A percentile compares a stretch with the other conserved stretches of the same genome.
Evolutionary conservation across 2,329 filamentous ascomycete species (phyloP).

Genomic region (Drechslerella coelobrocha): DNA sequence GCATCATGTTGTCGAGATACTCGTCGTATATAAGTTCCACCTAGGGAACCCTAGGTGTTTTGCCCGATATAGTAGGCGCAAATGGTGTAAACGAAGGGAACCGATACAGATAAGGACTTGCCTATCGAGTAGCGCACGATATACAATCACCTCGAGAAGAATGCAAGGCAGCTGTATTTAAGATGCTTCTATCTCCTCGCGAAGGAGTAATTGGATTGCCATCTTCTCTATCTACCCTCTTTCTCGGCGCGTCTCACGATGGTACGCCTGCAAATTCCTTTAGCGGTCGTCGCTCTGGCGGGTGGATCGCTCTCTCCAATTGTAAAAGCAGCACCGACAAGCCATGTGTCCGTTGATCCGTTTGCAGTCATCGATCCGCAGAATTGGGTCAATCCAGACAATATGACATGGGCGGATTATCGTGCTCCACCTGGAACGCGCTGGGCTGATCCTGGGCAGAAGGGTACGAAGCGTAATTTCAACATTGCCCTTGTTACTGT

Average conservation of each 20-base stretch:
- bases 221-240: background rate
- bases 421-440: slow-evolving; percentile 61
- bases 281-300: background rate
- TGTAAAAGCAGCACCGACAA: slow-evolving; percentile 8
- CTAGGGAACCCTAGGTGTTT: background rate
- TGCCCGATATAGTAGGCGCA: background rate
- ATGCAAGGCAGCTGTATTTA: background rate
- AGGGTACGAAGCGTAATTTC: slow-evolving; percentile 63
- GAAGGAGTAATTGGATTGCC: background rate
- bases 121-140: background rate
- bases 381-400: slow-evolving; percentile 64
- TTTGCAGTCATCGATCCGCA: slow-evolving; percentile 64
- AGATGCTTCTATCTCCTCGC: background rate
- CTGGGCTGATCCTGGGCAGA: slow-evolving; percentile 61
- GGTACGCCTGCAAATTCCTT: background rate
- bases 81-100: background rate
- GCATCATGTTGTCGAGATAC: background rate
- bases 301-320: slow-evolving; percentile 17
- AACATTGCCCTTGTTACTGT: slow-evolving; percentile 65
- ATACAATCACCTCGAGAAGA: background rate
- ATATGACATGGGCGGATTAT: slow-evolving; percentile 65
- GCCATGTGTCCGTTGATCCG: slow-evolving; percentile 56
- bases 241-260: background rate
- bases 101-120: background rate
- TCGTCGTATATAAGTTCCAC: background rate